A percentile compares a stretch with the other conserved stretches of the same genome.
Conservation (phyloP, 129 eudicot genomes). For the Flaveria brownii region DNA sequence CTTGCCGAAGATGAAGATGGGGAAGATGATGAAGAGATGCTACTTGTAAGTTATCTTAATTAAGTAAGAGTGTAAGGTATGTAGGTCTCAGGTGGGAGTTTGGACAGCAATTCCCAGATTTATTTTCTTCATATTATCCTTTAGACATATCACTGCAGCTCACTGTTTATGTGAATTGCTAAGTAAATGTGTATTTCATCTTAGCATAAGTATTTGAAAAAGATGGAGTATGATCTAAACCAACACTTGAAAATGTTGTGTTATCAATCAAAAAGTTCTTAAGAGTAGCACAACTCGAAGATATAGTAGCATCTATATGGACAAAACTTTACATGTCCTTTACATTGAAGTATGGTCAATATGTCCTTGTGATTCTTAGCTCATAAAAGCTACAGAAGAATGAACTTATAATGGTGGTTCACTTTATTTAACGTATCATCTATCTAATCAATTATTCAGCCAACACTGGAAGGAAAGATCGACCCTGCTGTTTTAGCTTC, state of each 20-base stretch:
- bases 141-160: background rate
- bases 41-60: slow-evolving; percentile 53
- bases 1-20: slow-evolving; percentile 53
- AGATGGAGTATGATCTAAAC: background rate
- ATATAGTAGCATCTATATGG: slow-evolving; percentile 2
- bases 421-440: background rate
- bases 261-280: background rate
- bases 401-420: slow-evolving; percentile 12
- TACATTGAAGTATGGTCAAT: background rate
- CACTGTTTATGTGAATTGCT: background rate
- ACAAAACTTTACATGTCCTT: background rate
- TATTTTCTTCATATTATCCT: background rate
- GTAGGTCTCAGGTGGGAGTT: background rate
- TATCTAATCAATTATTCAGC: slow-evolving; percentile 51
- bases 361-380: background rate
- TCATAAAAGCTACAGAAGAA: slow-evolving; percentile 1
- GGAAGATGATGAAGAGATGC: slow-evolving; percentile 75
- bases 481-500: slow-evolving; percentile 96
- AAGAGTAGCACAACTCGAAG: slow-evolving; percentile 1
- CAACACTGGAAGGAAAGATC: slow-evolving; percentile 67
- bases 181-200: background rate
- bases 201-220: background rate
- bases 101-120: background rate
- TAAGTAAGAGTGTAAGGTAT: background rate
- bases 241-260: background rate